phyloP scores from a whole-genome alignment of 176 grass and related monocot species.

The Tuctoria greenei region DNA sequence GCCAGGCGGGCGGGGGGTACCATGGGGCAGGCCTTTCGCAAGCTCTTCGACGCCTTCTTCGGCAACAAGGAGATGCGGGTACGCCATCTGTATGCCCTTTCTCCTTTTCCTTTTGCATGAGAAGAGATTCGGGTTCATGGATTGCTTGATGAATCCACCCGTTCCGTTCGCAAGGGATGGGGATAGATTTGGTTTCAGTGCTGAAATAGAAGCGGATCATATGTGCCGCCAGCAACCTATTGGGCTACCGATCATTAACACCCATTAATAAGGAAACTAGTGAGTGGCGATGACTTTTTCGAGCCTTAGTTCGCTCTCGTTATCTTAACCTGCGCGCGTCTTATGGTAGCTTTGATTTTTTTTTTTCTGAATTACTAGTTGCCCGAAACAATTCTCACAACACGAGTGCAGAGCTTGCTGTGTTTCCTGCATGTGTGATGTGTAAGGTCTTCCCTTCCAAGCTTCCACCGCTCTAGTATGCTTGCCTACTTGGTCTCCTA shows the following conservation, averaged over 20 bases:
- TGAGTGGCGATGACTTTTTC: background rate
- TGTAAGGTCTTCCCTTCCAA: background rate
- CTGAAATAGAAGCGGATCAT: background rate
- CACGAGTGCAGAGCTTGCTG: background rate
- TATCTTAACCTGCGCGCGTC: background rate
- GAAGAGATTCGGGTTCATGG: background rate
- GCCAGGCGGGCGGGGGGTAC: background rate
- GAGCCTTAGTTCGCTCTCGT: background rate
- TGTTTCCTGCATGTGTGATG: background rate
- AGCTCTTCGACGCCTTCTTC: conserved; percentile 99
- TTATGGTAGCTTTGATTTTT: background rate
- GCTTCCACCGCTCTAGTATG: background rate
- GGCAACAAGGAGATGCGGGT: conserved; percentile 96
- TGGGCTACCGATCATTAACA: background rate
- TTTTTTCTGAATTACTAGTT: background rate
- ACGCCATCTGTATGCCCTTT: background rate
- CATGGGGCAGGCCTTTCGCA: conserved; percentile 98
- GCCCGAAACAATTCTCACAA: background rate
- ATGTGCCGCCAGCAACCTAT: background rate
- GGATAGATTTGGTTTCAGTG: background rate
- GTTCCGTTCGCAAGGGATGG: background rate
- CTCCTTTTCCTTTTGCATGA: background rate
- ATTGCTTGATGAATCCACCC: background rate
- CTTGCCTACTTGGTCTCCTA: background rate
- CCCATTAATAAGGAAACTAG: background rate